Percentiles rank a stretch among this genome's conserved stretches.
phyloP scores from a whole-genome alignment of 2,329 filamentous ascomycete genomes.

The Teratosphaeria destructans region DNA sequence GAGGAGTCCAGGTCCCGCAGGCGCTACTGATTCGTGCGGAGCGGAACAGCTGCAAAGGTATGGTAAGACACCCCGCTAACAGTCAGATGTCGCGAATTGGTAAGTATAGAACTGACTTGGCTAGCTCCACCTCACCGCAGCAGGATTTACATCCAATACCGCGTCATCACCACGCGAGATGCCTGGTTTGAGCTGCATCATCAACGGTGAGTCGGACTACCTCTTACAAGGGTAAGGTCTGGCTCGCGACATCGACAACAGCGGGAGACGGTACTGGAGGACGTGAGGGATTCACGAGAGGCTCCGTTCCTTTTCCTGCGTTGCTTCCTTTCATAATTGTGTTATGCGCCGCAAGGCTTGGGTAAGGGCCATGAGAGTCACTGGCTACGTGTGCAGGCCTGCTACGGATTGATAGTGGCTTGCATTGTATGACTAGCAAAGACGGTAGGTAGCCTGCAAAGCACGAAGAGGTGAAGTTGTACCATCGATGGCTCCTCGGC shows the following conservation, averaged over 20 bases:
- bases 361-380: background rate
- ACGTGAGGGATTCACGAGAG: constrained; percentile 1
- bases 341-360: background rate
- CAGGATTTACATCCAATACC: background rate
- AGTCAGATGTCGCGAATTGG: background rate
- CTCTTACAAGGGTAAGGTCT: constrained; percentile 27
- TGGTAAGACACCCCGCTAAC: constrained; percentile 7
- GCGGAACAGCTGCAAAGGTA: background rate
- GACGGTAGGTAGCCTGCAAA: constrained; percentile 8
- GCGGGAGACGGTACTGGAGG: constrained; percentile 1
- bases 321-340: constrained; percentile 1
- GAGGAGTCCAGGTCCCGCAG: constrained; percentile 60
- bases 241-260: constrained; percentile 16
- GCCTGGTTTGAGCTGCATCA: background rate
- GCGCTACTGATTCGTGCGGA: constrained; percentile 38
- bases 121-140: background rate
- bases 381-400: background rate
- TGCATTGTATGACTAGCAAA: constrained; percentile 6
- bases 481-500: background rate
- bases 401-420: background rate
- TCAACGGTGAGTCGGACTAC: constrained; percentile 29
- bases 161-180: background rate
- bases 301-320: constrained; percentile 10
- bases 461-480: background rate
- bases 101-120: constrained; percentile 7